A percentile compares a stretch with the other conserved stretches of the same genome.
phyloP scores from a whole-genome alignment of 306 rosid genomes.

The Gynostemma pentaphyllum region DNA sequence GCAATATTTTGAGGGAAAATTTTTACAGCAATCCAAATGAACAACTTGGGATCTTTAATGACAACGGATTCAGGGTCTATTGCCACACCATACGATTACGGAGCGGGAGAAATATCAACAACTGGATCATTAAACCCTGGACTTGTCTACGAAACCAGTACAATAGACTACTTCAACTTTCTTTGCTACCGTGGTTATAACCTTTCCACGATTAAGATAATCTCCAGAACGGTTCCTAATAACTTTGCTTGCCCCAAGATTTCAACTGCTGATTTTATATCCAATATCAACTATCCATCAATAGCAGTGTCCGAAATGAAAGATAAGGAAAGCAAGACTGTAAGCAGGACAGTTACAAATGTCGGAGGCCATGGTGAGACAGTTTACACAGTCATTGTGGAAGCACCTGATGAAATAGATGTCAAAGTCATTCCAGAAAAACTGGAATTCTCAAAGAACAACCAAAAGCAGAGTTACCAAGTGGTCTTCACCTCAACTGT shows the following conservation, averaged over 20 bases:
- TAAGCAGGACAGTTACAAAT: conserved; percentile 57
- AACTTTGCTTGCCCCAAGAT: conserved; percentile 44
- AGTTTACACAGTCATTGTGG: conserved; percentile 23
- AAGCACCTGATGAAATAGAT: conserved; percentile 34
- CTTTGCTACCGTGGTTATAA: conserved; percentile 42
- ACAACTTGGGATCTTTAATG: conserved; percentile 44
- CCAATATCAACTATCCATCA: conserved; percentile 82
- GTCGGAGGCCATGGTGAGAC: conserved; percentile 51
- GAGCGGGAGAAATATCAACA: conserved; percentile 69
- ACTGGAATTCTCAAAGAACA: conserved; percentile 32
- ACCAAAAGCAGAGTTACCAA: conserved; percentile 41
- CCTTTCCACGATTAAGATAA: conserved; percentile 21
- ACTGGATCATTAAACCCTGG: conserved; percentile 50
- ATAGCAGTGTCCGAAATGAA: conserved; percentile 47
- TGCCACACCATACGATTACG: conserved; percentile 71
- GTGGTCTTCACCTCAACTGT: conserved; percentile 35
- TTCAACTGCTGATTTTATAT: conserved; percentile 28
- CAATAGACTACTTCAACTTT: conserved; percentile 51
- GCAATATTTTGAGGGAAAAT: neutral
- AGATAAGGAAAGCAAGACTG: conserved; percentile 16
- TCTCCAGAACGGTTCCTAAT: conserved; percentile 29
- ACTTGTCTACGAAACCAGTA: conserved; percentile 62
- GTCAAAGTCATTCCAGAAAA: conserved; percentile 48
- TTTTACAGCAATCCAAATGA: conserved; percentile 48
- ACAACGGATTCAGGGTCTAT: conserved; percentile 31